Evolutionary conservation across 495 filamentous ascomycete genomes (phyloP), one percentile per base, ranked within the genome.

Genomic region (Annulohypoxylon bovei): DNA sequence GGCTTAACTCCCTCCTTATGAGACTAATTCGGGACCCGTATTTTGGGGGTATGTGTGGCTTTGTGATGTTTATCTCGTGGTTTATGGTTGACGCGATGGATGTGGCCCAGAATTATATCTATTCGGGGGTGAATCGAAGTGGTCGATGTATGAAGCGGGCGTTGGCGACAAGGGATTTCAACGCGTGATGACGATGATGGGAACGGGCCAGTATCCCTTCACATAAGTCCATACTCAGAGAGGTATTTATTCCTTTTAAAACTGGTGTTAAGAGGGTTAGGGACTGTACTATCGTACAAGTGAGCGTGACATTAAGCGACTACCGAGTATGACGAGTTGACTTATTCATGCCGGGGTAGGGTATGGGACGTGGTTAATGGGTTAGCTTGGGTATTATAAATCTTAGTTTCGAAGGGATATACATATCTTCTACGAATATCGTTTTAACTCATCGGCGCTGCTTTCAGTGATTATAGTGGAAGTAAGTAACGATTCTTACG

Each of bases 1-100:
- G 72, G 72, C 61, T 54, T 42, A 69, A 52, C 66, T 70, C 61
- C 65, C 57, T 65, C 53, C 20, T 61, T 61, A 70, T 52, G 55
- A 61, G 39, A 54, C 54, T 65, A 70, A 55, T 70, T 70, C 28
- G 54, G 61, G 49, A 47, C 55, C 18, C 11, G 46, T 30, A 16
- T 59, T 47, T 44, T 37, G 14, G 6, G 23, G 6, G 23, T 18
- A 11, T 59, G 39, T 33, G 49, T 12, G 46, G 46, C 5, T 50
- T 30, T 32, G 49, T 53, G 49, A 53, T 16, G 49, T 6, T n/a
- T n/a, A 16, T 53, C 8, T 37, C 18, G 20, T 40, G 33, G 23
- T 50, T n/a, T 28, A 23, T 27, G 11, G 12, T 14, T 28, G 23
- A 23, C 8, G 9, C 11, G 44, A 4, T 11, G 7, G 20, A 23